Evolutionary conservation across 2,329 filamentous ascomycete genomes (phyloP), one percentile per base, ranked within the genome.

Genomic region (Lachnellula cervina): DNA sequence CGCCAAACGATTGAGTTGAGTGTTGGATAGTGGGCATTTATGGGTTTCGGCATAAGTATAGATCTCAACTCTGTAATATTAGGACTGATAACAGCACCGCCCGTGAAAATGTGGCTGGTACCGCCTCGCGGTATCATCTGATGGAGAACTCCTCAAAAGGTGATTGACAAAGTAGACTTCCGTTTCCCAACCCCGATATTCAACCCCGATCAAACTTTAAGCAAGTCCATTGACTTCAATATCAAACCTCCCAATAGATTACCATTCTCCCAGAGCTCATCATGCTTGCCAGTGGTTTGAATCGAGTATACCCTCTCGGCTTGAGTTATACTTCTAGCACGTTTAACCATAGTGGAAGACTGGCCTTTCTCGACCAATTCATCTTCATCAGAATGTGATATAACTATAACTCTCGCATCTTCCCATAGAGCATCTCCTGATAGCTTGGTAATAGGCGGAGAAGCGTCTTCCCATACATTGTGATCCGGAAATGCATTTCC

Each of bases 241-340:
- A 80, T 67, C 17, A 80, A 69, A 51, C 71, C 71, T 28, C 79
- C 82, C 49, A 88, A 68, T 62, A 83, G 79, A 35, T 68, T 67
- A 16, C 86, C 86, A 56, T 81, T 76, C 66, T 79, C 67, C 82
- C 84, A 88, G 2, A 87, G 73, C 60, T 80, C 78, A 69, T 89
- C 80, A 69, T 90, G 87, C 74, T 74, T 4, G 82, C 86, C 8
- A 68, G 70, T 51, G 85, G 66, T 62, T 81, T 76, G 59, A 69
- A 74, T 35, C 70, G 77, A 57, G 35, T 59, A 52, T 2, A 58
- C 54, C 44, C 58, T 64, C 63, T 59, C 64, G 13, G 40, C 44
- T 16, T 38, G 32, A 17, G 50, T 21, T 13, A 32, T 32, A 13
- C 35, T 44, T 66, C 53, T 63, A 28, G 45, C 63, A 40, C 43